Conservation (phyloP, 306 rosid genomes). For the Begonia fuchsioides region DNA sequence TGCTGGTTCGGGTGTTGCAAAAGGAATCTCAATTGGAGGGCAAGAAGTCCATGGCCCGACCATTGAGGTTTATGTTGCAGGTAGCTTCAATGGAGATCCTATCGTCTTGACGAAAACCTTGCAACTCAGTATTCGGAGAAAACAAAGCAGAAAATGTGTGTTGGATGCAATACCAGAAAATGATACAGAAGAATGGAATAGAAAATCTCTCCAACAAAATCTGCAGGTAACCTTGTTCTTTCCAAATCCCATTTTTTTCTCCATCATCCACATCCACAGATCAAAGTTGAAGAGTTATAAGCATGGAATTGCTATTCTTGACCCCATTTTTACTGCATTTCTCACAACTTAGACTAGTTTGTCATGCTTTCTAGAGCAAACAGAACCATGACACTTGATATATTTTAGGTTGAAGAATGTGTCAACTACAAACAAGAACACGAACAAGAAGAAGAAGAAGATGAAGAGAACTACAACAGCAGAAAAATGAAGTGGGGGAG, state of each 20-base stretch:
- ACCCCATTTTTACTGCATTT: too few species aligned
- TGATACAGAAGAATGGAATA: slow-evolving; percentile 47
- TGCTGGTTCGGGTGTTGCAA: slow-evolving; percentile 39
- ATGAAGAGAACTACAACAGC: slow-evolving; percentile 7
- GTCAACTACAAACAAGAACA: slow-evolving; percentile 17
- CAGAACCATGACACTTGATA: too few species aligned
- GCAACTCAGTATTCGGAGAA: slow-evolving; percentile 53
- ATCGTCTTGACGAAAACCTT: slow-evolving; percentile 68
- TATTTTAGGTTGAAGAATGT: slow-evolving; percentile 16
- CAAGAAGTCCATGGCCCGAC: slow-evolving; percentile 30
- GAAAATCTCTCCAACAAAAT: slow-evolving; percentile 23
- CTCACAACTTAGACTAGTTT: too few species aligned
- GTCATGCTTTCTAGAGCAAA: too few species aligned
- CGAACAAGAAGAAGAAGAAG: slow-evolving; percentile 7
- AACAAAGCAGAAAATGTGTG: slow-evolving; percentile 39
- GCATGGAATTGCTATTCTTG: too few species aligned
- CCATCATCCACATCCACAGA: too few species aligned
- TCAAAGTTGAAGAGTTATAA: too few species aligned
- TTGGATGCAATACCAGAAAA: slow-evolving; percentile 73
- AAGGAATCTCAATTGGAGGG: slow-evolving; percentile 38
- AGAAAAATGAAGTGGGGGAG: slow-evolving; percentile 21
- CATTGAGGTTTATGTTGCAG: slow-evolving; percentile 86
- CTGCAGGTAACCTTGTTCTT: slow-evolving; percentile 40
- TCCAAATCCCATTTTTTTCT: too few species aligned
- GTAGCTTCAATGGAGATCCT: slow-evolving; percentile 64